Evolutionary conservation across 2,329 filamentous ascomycete genomes (phyloP), one percentile per base, ranked within the genome.

Genomic region (Aspergillus aculeatinus): DNA sequence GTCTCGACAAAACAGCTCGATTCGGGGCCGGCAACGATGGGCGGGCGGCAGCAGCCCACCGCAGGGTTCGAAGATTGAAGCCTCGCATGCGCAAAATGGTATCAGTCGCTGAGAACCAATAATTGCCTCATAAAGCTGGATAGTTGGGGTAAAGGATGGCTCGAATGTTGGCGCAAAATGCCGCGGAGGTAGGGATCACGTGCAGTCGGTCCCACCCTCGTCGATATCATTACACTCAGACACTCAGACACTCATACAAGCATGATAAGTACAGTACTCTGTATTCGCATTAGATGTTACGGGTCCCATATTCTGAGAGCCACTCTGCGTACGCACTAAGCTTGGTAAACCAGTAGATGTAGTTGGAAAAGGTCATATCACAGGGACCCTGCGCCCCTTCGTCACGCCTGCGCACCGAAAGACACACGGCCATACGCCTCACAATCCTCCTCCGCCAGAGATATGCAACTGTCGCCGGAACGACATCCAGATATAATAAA

Each of bases 1-100:
- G 59, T 54, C 49, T 55, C 57, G 63, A 60, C 48, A 51, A n/a
- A 61, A 53, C 53, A 23, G 35, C n/a, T 50, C 59, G 59, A 64
- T 52, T 60, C 29, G 54, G 51, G 44, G 51, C 39, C 44, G 57
- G n/a, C 19, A 44, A 69, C 71, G 63, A 53, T 57, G 67, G 66
- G 66, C 67, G 60, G 60, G 66, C 61, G 62, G 62, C 61, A 53
- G 53, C 59, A 42, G 61, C 73, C 73, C 73, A 65, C 57, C 65
- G 67, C 58, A 70, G 56, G 50, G 60, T 47, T 59, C 63, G 64
- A 56, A 60, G 50, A 31, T 49, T 52, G 64, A 57, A 61, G 58
- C 61, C 62, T 68, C 71, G 73, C 74, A 76, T 76, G 59, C 74
- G 71, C 68, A 68, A 23, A 44, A 35, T 12, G n/a, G 35, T 5